Conservation (phyloP, 208 protist species). For the Naegleria lovaniensis region DNA sequence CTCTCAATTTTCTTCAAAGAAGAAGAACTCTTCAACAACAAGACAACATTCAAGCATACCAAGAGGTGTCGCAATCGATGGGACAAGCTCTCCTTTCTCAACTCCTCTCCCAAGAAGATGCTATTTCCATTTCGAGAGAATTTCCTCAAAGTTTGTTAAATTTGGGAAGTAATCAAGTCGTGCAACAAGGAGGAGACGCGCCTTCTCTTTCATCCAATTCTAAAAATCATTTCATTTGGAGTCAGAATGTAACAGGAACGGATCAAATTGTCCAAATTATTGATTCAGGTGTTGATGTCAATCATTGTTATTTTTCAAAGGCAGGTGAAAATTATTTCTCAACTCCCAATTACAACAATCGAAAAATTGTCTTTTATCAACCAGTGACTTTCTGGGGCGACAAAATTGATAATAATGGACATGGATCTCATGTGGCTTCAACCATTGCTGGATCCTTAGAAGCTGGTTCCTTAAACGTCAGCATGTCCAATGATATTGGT, state of each 20-base stretch:
- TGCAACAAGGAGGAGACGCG: background rate
- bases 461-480: too few relatives aligned
- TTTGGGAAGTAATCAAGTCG: background rate
- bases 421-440: background rate
- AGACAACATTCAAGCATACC: too few relatives aligned
- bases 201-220: background rate
- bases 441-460: too few relatives aligned
- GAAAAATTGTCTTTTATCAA: background rate
- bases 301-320: background rate
- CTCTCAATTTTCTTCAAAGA: too few relatives aligned
- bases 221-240: background rate
- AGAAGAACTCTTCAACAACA: too few relatives aligned
- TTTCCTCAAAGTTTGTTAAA: background rate
- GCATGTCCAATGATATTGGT: slow-evolving; percentile 55
- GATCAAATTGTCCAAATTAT: background rate
- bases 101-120: background rate
- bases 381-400: slow-evolving; percentile 66
- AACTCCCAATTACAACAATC: background rate
- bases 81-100: too few relatives aligned
- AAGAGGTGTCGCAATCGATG: too few relatives aligned
- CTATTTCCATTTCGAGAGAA: background rate
- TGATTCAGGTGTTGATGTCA: background rate
- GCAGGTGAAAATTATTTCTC: background rate
- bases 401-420: slow-evolving; percentile 48
- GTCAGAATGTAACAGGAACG: background rate